Conservation (phyloP, 768 basidiomycete genomes). For the Lactarius evosmus region DNA sequence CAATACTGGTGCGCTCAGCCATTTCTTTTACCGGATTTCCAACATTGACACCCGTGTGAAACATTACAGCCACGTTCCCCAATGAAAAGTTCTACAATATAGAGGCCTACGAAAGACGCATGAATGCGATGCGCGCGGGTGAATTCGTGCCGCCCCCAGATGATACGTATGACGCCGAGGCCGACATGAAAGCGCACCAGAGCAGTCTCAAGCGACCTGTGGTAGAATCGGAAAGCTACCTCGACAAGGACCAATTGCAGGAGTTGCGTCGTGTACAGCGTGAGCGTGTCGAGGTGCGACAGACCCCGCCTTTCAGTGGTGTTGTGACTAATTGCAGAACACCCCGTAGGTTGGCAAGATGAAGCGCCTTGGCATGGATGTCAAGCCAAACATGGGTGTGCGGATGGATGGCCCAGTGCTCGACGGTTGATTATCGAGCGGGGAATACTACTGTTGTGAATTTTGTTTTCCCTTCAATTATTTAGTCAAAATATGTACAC, state of each 20-base stretch:
- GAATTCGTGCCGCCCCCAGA: conserved; percentile 71
- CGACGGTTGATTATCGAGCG: conserved; percentile 38
- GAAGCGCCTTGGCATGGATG: conserved; percentile 85
- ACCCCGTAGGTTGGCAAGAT: conserved; percentile 66
- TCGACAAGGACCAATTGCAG: conserved; percentile 74
- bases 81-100: conserved; percentile 96
- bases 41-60: background rate
- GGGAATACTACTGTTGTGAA: conserved; percentile 4
- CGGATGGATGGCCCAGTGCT: conserved; percentile 76
- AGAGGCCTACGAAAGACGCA: conserved; percentile 77
- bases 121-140: conserved; percentile 81
- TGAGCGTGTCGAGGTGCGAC: conserved; percentile 73
- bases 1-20: conserved; percentile 58
- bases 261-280: conserved; percentile 82
- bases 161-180: conserved; percentile 76
- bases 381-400: conserved; percentile 81
- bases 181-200: conserved; percentile 76
- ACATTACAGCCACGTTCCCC: conserved; percentile 71
- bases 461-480: background rate
- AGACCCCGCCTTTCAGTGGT: background rate
- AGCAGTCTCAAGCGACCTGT: conserved; percentile 65
- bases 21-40: conserved; percentile 4
- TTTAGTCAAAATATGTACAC: conserved; percentile 14
- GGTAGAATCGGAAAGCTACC: conserved; percentile 67
- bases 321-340: background rate